A percentile compares a stretch with the other conserved stretches of the same genome.
Conservation (phyloP, 2,329 filamentous ascomycete species). For the Penicillium sp. region DNA sequence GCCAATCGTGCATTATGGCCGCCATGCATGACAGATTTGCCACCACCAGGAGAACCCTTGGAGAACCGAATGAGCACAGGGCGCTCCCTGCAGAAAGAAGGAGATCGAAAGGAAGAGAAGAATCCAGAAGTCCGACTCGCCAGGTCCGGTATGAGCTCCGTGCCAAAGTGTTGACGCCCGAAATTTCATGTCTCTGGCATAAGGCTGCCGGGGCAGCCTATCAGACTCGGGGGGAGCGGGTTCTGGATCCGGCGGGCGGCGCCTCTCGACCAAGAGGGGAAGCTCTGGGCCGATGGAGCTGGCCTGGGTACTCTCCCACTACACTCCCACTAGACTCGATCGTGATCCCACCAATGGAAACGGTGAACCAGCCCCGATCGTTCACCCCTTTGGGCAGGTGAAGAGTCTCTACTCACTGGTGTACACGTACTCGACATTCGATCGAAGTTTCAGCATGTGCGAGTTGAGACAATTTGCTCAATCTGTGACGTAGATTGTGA, state of each 20-base stretch:
- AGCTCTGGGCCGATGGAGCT: slow-evolving; percentile 7
- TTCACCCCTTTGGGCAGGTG: background rate
- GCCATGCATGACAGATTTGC: slow-evolving; percentile 14
- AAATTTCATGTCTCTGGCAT: background rate
- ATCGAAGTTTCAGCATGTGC: no score
- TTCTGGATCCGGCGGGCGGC: slow-evolving; percentile 3
- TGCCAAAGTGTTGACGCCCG: background rate
- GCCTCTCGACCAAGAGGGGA: slow-evolving; percentile 8
- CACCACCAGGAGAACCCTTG: slow-evolving; percentile 14
- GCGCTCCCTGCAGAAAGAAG: background rate
- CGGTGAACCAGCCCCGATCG: background rate
- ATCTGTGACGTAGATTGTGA: no score
- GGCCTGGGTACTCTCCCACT: slow-evolving; percentile 23
- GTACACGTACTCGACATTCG: background rate
- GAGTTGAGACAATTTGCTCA: no score
- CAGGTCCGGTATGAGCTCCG: background rate
- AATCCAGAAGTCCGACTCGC: background rate
- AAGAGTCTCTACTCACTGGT: background rate
- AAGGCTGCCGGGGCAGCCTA: background rate
- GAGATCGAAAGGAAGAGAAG: background rate
- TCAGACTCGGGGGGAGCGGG: slow-evolving; percentile 3
- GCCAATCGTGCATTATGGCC: slow-evolving; percentile 5
- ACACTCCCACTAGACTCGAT: slow-evolving; percentile 31
- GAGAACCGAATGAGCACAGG: background rate
- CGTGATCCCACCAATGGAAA: slow-evolving; percentile 19